Evolutionary conservation across 169 alveolate genomes (phyloP), one percentile per base, ranked within the genome.

Genomic region (Plasmodium malariae): DNA sequence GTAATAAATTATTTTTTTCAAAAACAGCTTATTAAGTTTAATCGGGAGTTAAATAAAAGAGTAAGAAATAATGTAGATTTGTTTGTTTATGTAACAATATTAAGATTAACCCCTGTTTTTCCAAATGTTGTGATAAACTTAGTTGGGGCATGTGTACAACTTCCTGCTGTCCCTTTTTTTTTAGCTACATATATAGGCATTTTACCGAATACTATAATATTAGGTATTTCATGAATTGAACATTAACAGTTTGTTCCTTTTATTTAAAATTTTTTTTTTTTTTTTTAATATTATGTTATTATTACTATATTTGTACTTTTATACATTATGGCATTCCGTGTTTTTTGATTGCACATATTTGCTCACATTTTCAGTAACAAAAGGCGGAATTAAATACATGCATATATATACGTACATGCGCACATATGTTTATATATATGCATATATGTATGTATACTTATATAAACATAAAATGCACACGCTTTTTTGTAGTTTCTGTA

Each of bases 51-150:
- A 49, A 83, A 83, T 28, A 83, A 83, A 45, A 65, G 85, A 54
- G 91, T 69, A 11, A 83, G 68, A 43, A 83, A 12, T 54, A 65
- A 26, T 26, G 14, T 83, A 7, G 91, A 83, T 17, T 83, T 83
- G 40, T 83, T 83, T 83, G 48, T 69, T 11, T 83, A 83, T 59
- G 28, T 83, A 67, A 73, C 91, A 54, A 67, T 83, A 48, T 67
- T 83, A 83, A 83, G 91, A 37, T 67, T 83, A 69, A 83, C 86
- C 26, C 91, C 91, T 17, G 60, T 83, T 7, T 83, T 83, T 32
- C 91, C 91, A 2, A 83, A 83, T 68, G 40, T 74, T 37, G 49
- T 83, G 40, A 68, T 83, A 40, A 83, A 83, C 21, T 55, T 83
- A 48, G 57, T 68, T 37, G 85, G 45, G 28, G 74, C 86, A 43